phyloP scores from a whole-genome alignment of 257 asterid genomes.

The Verbascum thapsus region DNA sequence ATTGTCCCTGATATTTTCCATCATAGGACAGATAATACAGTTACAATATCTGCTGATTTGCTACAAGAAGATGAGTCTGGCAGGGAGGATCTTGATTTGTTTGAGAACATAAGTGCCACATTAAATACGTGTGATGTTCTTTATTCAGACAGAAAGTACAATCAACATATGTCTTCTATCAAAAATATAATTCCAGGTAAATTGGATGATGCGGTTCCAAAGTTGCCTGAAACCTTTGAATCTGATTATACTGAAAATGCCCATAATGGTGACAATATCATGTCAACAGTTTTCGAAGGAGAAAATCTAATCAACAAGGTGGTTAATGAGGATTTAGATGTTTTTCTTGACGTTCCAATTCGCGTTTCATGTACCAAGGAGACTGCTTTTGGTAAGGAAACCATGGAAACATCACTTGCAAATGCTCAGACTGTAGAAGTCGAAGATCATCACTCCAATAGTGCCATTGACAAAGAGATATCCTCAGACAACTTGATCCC shows the following conservation, averaged over 20 bases:
- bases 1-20: constrained; percentile 19
- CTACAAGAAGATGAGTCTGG: constrained; percentile 35
- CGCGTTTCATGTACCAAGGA: constrained; percentile 26
- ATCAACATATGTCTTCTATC: constrained; percentile 31
- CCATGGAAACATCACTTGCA: constrained; percentile 29
- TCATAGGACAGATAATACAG: constrained; percentile 33
- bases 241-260: constrained; percentile 33
- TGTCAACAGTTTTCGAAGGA: constrained; percentile 32
- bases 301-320: constrained; percentile 26
- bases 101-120: no score
- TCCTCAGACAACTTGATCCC: constrained; percentile 33
- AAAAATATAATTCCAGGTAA: constrained; percentile 27
- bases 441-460: constrained; percentile 32
- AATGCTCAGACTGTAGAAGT: constrained; percentile 29
- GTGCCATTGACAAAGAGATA: constrained; percentile 31
- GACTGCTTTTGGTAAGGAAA: constrained; percentile 30
- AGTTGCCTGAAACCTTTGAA: constrained; percentile 25
- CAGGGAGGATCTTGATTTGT: constrained; percentile 28
- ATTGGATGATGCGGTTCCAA: constrained; percentile 22
- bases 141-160: constrained; percentile 31
- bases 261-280: no score
- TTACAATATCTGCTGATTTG: constrained; percentile 32
- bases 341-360: constrained; percentile 33
- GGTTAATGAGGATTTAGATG: constrained; percentile 29
- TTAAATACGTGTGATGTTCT: constrained; percentile 19